These are phyloP conservation scores for Syncephalastrum sp. DNA, from an alignment of 371 early-diverging fungal genomes.

Conservation along the genomic window DNA sequence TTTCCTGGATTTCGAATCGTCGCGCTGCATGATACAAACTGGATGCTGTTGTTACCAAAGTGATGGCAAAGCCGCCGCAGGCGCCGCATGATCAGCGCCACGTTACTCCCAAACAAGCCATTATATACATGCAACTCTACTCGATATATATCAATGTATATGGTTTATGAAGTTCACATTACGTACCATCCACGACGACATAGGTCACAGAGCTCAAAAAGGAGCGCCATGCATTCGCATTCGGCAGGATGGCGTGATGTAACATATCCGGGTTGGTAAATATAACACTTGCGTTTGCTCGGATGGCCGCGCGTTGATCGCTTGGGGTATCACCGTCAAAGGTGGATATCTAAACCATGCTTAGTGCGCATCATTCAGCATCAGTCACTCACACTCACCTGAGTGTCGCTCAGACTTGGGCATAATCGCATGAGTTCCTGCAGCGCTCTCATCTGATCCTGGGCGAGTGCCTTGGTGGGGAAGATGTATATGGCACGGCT, in stretches of 20 bases:
- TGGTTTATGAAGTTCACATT: not conserved
- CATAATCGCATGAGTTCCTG: constrained; percentile 27
- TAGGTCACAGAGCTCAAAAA: constrained; percentile 54
- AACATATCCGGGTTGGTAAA: constrained; percentile 87
- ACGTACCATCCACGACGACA: constrained; percentile 73
- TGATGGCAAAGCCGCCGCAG: constrained; percentile 56
- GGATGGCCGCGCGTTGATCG: constrained; percentile 43
- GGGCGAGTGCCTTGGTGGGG: constrained; percentile 78
- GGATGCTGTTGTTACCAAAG: constrained; percentile 43
- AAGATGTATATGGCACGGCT: constrained; percentile 62
- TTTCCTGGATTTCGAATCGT: constrained; percentile 53
- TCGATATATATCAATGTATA: not conserved
- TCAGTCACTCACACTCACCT: constrained; percentile 9
- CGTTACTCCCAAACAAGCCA: constrained; percentile 68
- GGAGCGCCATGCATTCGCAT: constrained; percentile 50
- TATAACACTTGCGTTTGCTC: constrained; percentile 55
- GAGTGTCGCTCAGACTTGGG: constrained; percentile 13
- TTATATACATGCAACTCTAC: constrained; percentile 74
- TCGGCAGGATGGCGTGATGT: constrained; percentile 71
- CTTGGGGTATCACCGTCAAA: constrained; percentile 54
- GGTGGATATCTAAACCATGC: constrained; percentile 20
- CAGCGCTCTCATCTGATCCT: constrained; percentile 69
- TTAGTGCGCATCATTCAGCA: not conserved
- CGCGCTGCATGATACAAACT: constrained; percentile 66
- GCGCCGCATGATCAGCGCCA: constrained; percentile 66